Evolutionary conservation across 768 basidiomycete species (phyloP).

Genomic region (Neoboletus brunneissimus): DNA sequence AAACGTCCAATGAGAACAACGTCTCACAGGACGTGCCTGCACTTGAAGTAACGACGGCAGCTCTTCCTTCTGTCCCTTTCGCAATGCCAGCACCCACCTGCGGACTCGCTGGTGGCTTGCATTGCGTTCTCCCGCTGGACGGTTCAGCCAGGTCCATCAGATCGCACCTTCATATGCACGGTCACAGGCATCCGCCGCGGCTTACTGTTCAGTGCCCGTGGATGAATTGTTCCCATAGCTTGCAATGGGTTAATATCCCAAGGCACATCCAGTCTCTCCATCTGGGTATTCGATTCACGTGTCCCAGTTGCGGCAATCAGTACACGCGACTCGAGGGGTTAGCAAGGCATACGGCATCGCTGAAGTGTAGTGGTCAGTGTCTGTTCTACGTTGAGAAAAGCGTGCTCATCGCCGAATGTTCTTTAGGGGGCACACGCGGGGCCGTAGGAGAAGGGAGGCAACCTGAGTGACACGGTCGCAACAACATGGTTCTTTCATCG

Average conservation of each 20-base stretch:
- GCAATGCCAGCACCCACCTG: background rate
- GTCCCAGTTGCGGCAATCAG: background rate
- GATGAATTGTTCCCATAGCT: conserved; percentile 1
- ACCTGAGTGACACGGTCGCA: too few species aligned
- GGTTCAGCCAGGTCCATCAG: background rate
- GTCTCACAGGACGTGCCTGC: background rate
- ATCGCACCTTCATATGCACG: conserved; percentile 10
- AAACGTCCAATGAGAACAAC: background rate
- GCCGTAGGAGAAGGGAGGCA: too few species aligned
- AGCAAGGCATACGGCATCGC: background rate
- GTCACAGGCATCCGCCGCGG: conserved; percentile 2
- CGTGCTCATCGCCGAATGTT: background rate
- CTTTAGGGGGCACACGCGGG: background rate
- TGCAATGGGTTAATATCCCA: conserved; percentile 4
- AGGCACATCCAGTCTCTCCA: conserved; percentile 10
- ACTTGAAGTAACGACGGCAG: background rate
- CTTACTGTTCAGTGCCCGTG: conserved; percentile 7
- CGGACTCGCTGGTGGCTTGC: background rate
- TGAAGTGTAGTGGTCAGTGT: conserved; percentile 1
- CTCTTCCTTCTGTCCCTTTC: background rate
- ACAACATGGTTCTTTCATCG: too few species aligned
- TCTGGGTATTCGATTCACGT: background rate
- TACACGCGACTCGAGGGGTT: conserved; percentile 7
- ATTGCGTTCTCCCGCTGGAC: conserved; percentile 1
- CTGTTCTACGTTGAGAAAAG: background rate